phyloP scores from a whole-genome alignment of 2,329 filamentous ascomycete genomes.

The Daldinia sp. region DNA sequence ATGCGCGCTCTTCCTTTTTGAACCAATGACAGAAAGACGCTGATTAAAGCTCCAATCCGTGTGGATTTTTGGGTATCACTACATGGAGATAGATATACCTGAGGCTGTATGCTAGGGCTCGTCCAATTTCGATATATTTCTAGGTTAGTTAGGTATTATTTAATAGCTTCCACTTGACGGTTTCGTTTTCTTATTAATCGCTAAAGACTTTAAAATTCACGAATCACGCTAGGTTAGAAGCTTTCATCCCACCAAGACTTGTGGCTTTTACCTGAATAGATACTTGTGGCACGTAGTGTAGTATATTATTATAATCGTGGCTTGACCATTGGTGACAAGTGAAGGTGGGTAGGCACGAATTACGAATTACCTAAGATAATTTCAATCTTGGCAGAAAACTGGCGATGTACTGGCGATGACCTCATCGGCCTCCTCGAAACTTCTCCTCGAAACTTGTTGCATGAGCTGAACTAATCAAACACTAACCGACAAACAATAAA shows the following conservation, averaged over 20 bases:
- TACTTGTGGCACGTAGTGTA: conserved; percentile 2
- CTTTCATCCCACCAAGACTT: conserved; percentile 8
- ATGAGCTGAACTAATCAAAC: conserved; percentile 13
- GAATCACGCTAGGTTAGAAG: conserved; percentile 1
- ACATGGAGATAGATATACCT: neutral
- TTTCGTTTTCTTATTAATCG: neutral
- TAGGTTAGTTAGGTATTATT: too few relatives aligned
- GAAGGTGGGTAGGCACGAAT: neutral
- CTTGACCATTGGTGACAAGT: conserved; percentile 8
- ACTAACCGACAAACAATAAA: conserved; percentile 22
- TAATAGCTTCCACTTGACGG: neutral
- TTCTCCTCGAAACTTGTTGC: conserved; percentile 13
- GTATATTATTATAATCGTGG: conserved; percentile 6
- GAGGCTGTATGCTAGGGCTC: neutral
- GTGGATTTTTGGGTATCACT: neutral
- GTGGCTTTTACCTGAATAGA: conserved; percentile 20
- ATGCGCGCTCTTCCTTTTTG: conserved; percentile 1
- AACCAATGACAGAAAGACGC: conserved; percentile 25
- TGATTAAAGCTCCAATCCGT: conserved; percentile 16
- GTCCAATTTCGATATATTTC: conserved; percentile 3
- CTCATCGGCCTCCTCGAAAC: conserved; percentile 36
- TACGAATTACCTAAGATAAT: conserved; percentile 9
- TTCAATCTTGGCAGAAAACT: conserved; percentile 20
- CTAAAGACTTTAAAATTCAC: too few relatives aligned
- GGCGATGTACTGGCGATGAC: conserved; percentile 33